Evolutionary conservation across 2,329 filamentous ascomycete species (phyloP), one percentile per base, ranked within the genome.

Genomic region (Colletotrichum sp.): DNA sequence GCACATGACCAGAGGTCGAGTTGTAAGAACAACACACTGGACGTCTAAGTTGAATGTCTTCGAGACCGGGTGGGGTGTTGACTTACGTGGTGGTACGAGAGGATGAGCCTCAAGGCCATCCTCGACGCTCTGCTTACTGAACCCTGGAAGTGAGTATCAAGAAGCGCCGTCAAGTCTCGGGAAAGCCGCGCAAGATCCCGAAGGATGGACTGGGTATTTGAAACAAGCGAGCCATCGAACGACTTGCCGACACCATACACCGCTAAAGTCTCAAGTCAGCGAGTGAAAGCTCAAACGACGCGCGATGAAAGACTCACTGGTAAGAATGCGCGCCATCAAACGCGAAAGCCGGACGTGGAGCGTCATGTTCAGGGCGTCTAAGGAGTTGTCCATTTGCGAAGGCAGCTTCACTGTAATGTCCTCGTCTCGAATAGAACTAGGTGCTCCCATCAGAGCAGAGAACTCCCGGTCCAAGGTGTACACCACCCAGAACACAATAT

Each of bases 31-130:
- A 15, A 78, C 75, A 59, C 77, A 78, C 77, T 78, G 8, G 1
- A 1, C 1, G 3, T 16, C 29, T 77, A n/a, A 77, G 67, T 11
- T 15, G 32, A 12, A 4, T 8, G 27, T 8, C 19, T 6, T 19
- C 6, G 2, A 2, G n/a, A 0, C 3, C 2, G 6, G 11, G 44
- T 0, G 9, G 8, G 16, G 13, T 9, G 12, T 7, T 0, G 25
- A 69, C 70, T 49, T 72, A 78, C 77, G 64, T 80, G 79, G 19
- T 80, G 79, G 25, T 84, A 84, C 0, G 77, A 78, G 6, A 78
- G 68, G 67, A 78, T 77, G 19, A 78, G 71, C 11, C 77, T 65
- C 27, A 78, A 7, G 5, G 77, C 77, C 75, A 78, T 78, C n/a
- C 77, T 69, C 2, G 77, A 78, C 2, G 77, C 75, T 32, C 75